Base-by-base conservation (phyloP, 805 yeast genomes). In the Saturnispora serradocipensis region DNA sequence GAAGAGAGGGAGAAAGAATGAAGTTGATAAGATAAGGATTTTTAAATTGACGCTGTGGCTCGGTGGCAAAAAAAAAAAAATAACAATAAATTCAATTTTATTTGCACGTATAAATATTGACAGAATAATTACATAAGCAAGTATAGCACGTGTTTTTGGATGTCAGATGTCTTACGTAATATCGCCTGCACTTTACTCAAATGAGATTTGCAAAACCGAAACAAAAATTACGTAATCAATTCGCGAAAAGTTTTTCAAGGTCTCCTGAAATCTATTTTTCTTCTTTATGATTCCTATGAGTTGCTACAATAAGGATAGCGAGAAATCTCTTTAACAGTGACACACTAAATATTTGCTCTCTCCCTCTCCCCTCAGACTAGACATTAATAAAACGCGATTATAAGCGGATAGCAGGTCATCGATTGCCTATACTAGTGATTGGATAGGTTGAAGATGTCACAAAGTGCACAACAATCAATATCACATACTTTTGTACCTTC, bases 31-130 rank as follows among this genome's bases (percentile, higher is more conserved):
- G 46, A 43, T 36, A 32, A 40, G 43, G 45, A 35, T 18, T 45
- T 30, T 22, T 43, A 42, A 28, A 42, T 42, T 20, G 36, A 38
- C 24, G 42, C 42, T 18, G 24, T 38, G 42, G 24, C 42, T 20
- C 24, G 28, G 46, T 44, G 45, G 50, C 43, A 48, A 24, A 45
- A 38, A 38, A 36, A n/a, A n/a, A n/a, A 30, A 25, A 25, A 20
- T 8, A 25, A 25, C 28, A 5, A 25, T 25, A 25, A 25, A 25
- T 25, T 25, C 28, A 25, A 7, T 25, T 7, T 25, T 25, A 25
- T 25, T 25, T 8, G 28, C 28, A 25, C 28, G 28, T 30, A 10
- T 30, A 13, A 9, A 10, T 2, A 30, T 9, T 30, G 34, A 13
- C 34, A 30, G 34, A 6, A 30, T 13, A n/a, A 10, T 30, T 30